A percentile compares a stretch with the other conserved stretches of the same genome.
Evolutionary conservation across 129 eudicot species (phyloP).

Genomic region (Glebionis coronaria): DNA sequence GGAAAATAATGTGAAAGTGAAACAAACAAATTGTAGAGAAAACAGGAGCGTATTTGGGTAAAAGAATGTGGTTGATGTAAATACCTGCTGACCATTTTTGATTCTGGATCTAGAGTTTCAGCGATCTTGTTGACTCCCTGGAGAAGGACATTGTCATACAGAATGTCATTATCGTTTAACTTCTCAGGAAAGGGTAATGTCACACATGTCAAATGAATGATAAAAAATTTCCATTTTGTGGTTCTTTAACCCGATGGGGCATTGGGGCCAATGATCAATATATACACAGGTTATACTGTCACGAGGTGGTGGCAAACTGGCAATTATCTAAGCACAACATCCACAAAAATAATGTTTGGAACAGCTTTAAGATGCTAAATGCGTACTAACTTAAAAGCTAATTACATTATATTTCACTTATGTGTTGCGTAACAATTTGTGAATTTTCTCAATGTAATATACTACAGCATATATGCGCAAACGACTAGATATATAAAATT

Average conservation of each 20-base stretch:
- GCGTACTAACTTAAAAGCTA: neutral
- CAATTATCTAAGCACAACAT: neutral
- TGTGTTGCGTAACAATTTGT: too few relatives aligned
- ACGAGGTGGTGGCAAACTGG: neutral
- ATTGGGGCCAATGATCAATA: neutral
- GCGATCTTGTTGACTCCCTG: slow-evolving; percentile 38
- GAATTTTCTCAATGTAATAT: too few relatives aligned
- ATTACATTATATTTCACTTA: neutral
- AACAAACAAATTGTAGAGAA: neutral
- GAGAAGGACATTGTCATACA: slow-evolving; percentile 8
- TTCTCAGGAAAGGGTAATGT: slow-evolving; percentile 21
- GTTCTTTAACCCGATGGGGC: neutral
- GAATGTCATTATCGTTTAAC: slow-evolving; percentile 2
- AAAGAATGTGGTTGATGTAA: neutral
- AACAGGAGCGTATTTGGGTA: neutral
- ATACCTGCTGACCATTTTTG: slow-evolving; percentile 36
- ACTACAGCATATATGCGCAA: slow-evolving; percentile 13
- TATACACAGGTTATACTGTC: neutral
- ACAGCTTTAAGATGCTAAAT: neutral
- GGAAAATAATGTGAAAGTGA: neutral
- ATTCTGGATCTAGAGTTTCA: slow-evolving; percentile 22
- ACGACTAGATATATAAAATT: too few relatives aligned
- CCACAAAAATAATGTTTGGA: too few relatives aligned
- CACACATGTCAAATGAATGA: slow-evolving; percentile 8
- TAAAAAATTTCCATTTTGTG: neutral